Conservation (phyloP, 2,329 filamentous ascomycete species). For the Botrytis tulipae region DNA sequence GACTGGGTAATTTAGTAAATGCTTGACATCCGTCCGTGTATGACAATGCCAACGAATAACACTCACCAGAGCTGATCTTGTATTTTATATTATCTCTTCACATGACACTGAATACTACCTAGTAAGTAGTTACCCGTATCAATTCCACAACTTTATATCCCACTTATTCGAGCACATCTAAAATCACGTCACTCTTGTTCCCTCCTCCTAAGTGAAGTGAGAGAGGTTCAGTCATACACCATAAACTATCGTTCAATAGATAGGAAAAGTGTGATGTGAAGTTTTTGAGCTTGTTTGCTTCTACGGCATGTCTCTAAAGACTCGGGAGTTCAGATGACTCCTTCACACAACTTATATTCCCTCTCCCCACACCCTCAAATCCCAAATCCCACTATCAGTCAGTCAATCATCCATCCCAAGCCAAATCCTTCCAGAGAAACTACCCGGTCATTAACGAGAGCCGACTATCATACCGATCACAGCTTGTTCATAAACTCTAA, state of each 20-base stretch:
- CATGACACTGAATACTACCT: conserved; percentile 2
- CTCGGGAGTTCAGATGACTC: not conserved
- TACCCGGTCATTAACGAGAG: not conserved
- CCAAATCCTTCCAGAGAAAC: not conserved
- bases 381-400: not conserved
- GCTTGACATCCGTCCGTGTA: not conserved
- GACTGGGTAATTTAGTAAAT: not conserved
- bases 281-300: not conserved
- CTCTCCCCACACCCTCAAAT: not conserved
- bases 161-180: not conserved
- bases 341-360: not conserved
- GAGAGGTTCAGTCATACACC: not conserved
- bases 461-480: not conserved
- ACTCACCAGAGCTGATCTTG: not conserved
- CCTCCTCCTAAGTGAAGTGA: not conserved
- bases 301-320: not conserved
- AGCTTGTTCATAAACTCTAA: not conserved
- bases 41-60: not conserved
- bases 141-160: not conserved
- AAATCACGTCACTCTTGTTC: not conserved
- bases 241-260: not conserved
- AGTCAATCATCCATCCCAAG: conserved; percentile 1
- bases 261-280: not conserved
- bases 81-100: not conserved
- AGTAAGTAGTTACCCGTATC: not conserved